Base-by-base conservation (phyloP, 306 rosid species). In the Cicer bijugum region DNA sequence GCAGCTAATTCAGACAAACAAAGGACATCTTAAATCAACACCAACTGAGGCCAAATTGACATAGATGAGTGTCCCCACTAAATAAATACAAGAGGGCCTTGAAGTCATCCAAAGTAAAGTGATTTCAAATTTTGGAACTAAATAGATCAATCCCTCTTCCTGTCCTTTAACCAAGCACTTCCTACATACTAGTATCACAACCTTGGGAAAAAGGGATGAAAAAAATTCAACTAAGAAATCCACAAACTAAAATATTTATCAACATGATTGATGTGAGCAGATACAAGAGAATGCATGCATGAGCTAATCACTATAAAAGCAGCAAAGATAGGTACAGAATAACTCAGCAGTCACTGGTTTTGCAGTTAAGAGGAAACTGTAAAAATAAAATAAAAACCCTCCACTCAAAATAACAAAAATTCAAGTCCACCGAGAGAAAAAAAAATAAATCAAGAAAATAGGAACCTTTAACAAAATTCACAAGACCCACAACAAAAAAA, bases 1-100 rank as follows among this genome's bases (percentile, higher is more conserved):
- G 14, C 60, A 40, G 60, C 42, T n/a, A 74, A 48, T 4, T 58
- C 35, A 11, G 67, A 20, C 42, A 75, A 42, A 80, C 42, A 75
- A 42, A 80, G 37, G n/a, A 42, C 19, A 28, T 44, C 59, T 60
- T 59, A 50, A 58, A 74, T 40, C 39, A 57, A 47, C 43, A 48
- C 69, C 16, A 79, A 46, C 23, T 12, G 0, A 56, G 10, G 43
- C 68, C 51, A 71, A 70, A 61, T 12, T 1, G 37, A 46, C 23
- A 71, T 3, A 42, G 44, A 7, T 60, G 50, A 45, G 50, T 19
- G 60, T 60, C 28, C 17, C 35, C 9, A 46, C 12, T 46, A 46
- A 58, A 58, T 58, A 28, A 1, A 0, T 5, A 38, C 68, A 4
- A 15, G 14, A 62, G 39, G 2, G 1, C 28, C 48, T 19, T 14